These are phyloP conservation scores for Blakeslea trispora DNA, from an alignment of 371 early-diverging fungal species.

Conservation along the genomic window DNA sequence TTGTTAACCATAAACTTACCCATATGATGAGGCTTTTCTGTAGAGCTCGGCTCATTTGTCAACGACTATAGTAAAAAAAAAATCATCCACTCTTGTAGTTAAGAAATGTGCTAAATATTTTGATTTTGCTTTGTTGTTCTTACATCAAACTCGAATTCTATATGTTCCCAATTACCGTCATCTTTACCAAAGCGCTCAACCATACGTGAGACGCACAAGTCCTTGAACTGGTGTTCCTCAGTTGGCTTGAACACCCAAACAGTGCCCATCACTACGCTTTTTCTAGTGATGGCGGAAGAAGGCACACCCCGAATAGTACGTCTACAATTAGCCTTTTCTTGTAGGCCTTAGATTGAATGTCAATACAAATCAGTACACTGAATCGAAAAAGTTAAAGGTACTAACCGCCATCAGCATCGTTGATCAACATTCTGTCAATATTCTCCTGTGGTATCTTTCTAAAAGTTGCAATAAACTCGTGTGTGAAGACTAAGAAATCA, in stretches of 20 bases:
- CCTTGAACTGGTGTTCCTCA: slow-evolving; percentile 51
- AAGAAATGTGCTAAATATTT: neutral
- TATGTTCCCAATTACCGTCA: slow-evolving; percentile 77
- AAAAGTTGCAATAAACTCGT: slow-evolving; percentile 88
- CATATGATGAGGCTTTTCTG: neutral
- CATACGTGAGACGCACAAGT: slow-evolving; percentile 80
- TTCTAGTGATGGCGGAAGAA: slow-evolving; percentile 75
- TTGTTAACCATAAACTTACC: neutral
- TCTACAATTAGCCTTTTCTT: neutral
- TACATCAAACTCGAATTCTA: slow-evolving; percentile 49
- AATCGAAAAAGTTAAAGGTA: neutral
- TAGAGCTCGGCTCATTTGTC: neutral
- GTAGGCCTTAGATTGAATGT: neutral
- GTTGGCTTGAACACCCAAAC: slow-evolving; percentile 84
- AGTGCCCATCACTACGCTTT: slow-evolving; percentile 89
- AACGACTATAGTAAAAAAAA: too few species aligned
- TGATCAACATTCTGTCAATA: slow-evolving; percentile 57
- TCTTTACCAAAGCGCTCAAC: slow-evolving; percentile 86
- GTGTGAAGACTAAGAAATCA: slow-evolving; percentile 90
- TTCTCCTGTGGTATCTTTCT: slow-evolving; percentile 68
- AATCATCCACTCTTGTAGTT: too few species aligned
- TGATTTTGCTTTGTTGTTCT: neutral
- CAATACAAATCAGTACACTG: neutral
- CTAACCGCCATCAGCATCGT: slow-evolving; percentile 29
- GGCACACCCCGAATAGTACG: slow-evolving; percentile 61